Percentiles rank a stretch among this genome's conserved stretches.
phyloP scores from a whole-genome alignment of 2,329 filamentous ascomycete genomes.

The Exophiala oligosperma region DNA sequence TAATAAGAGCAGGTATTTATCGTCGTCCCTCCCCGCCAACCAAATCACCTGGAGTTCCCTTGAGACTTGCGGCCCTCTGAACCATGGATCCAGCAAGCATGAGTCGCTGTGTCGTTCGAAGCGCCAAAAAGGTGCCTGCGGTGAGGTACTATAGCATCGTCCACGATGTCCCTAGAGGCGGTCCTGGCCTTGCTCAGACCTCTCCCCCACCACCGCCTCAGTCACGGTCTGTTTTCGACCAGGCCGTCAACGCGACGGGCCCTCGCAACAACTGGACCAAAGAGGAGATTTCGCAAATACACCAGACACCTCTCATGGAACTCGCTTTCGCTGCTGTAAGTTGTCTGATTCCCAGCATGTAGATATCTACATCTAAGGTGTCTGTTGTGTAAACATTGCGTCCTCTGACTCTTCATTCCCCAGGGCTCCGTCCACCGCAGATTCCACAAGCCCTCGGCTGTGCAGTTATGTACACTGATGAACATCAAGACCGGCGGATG shows the following conservation, averaged over 20 bases:
- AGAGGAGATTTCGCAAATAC: slow-evolving; percentile 78
- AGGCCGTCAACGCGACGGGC: slow-evolving; percentile 59
- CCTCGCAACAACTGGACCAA: slow-evolving; percentile 76
- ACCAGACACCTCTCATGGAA: slow-evolving; percentile 78
- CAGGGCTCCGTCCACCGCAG: slow-evolving; percentile 76
- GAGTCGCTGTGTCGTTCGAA: slow-evolving; percentile 22
- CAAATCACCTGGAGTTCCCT: slow-evolving; percentile 43
- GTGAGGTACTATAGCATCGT: slow-evolving; percentile 28
- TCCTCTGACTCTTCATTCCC: neutral
- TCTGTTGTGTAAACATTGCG: neutral
- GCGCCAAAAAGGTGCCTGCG: slow-evolving; percentile 11
- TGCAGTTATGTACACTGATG: slow-evolving; percentile 93
- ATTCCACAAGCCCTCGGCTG: slow-evolving; percentile 79
- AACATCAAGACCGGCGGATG: slow-evolving; percentile 96
- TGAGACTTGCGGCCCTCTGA: slow-evolving; percentile 19
- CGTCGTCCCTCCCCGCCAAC: neutral
- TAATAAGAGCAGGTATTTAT: neutral
- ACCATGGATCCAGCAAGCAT: slow-evolving; percentile 31
- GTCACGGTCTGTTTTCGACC: slow-evolving; percentile 33
- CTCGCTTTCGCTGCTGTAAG: slow-evolving; percentile 72
- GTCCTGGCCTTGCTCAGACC: slow-evolving; percentile 19
- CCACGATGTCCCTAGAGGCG: slow-evolving; percentile 27
- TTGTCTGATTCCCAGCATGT: slow-evolving; percentile 11
- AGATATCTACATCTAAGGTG: too few relatives aligned
- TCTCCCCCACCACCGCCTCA: slow-evolving; percentile 21